phyloP scores from a whole-genome alignment of 768 basidiomycete genomes.

The Suillus hirtellus region DNA sequence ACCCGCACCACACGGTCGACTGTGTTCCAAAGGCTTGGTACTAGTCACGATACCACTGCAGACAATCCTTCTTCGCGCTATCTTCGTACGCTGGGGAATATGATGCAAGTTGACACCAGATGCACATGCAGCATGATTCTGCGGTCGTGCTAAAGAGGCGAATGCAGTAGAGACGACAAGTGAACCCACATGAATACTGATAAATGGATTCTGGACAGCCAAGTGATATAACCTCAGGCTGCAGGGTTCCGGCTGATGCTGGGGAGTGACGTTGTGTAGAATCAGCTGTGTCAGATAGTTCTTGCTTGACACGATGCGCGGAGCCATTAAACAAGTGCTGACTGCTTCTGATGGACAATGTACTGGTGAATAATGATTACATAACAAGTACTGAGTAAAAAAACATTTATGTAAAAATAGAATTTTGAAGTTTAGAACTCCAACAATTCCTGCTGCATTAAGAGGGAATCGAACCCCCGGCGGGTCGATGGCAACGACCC shows the following conservation, averaged over 20 bases:
- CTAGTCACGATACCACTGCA: not conserved
- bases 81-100: not conserved
- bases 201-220: not conserved
- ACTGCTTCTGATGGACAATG: not conserved
- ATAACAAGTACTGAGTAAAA: conserved; percentile 1
- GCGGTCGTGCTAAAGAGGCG: not conserved
- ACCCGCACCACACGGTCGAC: not conserved
- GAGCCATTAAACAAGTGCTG: not conserved
- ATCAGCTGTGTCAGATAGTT: not conserved
- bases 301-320: not conserved
- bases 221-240: not conserved
- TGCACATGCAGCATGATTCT: not conserved
- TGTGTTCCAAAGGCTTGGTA: not conserved
- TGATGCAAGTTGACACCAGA: not conserved
- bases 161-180: not conserved
- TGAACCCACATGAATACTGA: not conserved
- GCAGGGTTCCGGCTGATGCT: not conserved
- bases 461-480: conserved; percentile 80
- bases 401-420: not conserved
- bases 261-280: not conserved
- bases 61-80: not conserved
- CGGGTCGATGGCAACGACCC: conserved; percentile 51
- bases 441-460: conserved; percentile 46
- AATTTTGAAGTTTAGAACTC: not conserved
- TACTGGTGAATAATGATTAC: not conserved